Conservation (phyloP, 805 yeast species). For the Saccharomycopsis javanensis region DNA sequence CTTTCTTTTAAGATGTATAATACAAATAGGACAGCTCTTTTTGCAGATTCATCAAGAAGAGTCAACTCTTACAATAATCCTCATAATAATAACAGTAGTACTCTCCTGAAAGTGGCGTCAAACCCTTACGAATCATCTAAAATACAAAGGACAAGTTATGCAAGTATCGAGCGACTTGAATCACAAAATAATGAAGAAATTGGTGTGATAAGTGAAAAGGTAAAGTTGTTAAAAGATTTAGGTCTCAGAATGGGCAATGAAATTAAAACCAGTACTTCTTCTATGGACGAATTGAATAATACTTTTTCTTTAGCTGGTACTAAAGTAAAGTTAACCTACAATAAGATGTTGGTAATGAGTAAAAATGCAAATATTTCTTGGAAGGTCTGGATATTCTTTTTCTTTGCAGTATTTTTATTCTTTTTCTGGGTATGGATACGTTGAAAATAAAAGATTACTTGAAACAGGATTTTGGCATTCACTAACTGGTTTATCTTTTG, state of each 20-base stretch:
- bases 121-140: slow-evolving; percentile 26
- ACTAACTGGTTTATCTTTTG: background rate
- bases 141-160: slow-evolving; percentile 24
- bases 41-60: slow-evolving; percentile 5
- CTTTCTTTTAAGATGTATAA: background rate
- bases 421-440: slow-evolving; percentile 26
- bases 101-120: slow-evolving; percentile 21
- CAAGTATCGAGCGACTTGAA: slow-evolving; percentile 30
- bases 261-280: slow-evolving; percentile 22
- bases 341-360: slow-evolving; percentile 30
- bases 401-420: slow-evolving; percentile 26
- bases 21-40: slow-evolving; percentile 13
- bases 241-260: slow-evolving; percentile 32
- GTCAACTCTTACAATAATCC: background rate
- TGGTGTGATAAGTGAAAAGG: slow-evolving; percentile 27
- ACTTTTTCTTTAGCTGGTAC: slow-evolving; percentile 20
- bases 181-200: slow-evolving; percentile 32
- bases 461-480: too few relatives aligned
- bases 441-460: too few relatives aligned
- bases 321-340: slow-evolving; percentile 27
- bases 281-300: slow-evolving; percentile 14
- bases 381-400: slow-evolving; percentile 31
- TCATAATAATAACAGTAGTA: background rate
- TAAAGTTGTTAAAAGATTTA: slow-evolving; percentile 27
- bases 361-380: slow-evolving; percentile 29